Evolutionary conservation across 768 basidiomycete species (phyloP).

Genomic region (Cubamyces lactineus): DNA sequence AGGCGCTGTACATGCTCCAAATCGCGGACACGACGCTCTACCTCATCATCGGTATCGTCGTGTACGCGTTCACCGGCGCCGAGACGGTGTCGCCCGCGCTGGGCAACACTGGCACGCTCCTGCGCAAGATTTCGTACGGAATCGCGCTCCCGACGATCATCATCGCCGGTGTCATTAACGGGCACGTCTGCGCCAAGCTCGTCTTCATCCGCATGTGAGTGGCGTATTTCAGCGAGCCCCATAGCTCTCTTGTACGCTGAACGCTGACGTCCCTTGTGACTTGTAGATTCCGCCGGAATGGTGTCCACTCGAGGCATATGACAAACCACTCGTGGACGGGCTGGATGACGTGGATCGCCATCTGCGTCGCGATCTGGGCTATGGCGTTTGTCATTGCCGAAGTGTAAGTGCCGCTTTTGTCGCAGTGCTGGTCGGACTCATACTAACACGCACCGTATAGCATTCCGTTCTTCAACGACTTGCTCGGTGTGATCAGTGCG

Average conservation of each 20-base stretch:
- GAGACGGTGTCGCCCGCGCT: slow-evolving; percentile 35
- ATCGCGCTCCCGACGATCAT: slow-evolving; percentile 38
- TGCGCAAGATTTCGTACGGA: slow-evolving; percentile 35
- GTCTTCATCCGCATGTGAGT: slow-evolving; percentile 33
- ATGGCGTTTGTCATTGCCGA: slow-evolving; percentile 37
- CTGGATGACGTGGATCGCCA: slow-evolving; percentile 35
- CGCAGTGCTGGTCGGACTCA: neutral
- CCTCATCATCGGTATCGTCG: slow-evolving; percentile 35
- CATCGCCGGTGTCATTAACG: slow-evolving; percentile 37
- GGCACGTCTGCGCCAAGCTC: slow-evolving; percentile 38
- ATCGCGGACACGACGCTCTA: slow-evolving; percentile 36
- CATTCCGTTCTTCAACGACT: slow-evolving; percentile 39
- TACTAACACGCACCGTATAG: slow-evolving; percentile 6
- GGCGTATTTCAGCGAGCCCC: neutral
- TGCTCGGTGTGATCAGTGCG: slow-evolving; percentile 35
- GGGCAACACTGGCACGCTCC: slow-evolving; percentile 33
- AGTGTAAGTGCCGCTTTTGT: slow-evolving; percentile 26
- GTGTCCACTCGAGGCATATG: slow-evolving; percentile 33
- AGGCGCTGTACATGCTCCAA: slow-evolving; percentile 35
- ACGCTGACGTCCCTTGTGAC: no score
- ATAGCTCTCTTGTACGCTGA: no score
- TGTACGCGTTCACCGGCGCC: slow-evolving; percentile 33
- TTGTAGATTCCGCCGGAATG: slow-evolving; percentile 34
- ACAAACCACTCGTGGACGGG: slow-evolving; percentile 32
- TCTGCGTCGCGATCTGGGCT: slow-evolving; percentile 32